A percentile compares a stretch with the other conserved stretches of the same genome.
Evolutionary conservation across 2,329 filamentous ascomycete genomes (phyloP).

Genomic region (Aspergillus persii): DNA sequence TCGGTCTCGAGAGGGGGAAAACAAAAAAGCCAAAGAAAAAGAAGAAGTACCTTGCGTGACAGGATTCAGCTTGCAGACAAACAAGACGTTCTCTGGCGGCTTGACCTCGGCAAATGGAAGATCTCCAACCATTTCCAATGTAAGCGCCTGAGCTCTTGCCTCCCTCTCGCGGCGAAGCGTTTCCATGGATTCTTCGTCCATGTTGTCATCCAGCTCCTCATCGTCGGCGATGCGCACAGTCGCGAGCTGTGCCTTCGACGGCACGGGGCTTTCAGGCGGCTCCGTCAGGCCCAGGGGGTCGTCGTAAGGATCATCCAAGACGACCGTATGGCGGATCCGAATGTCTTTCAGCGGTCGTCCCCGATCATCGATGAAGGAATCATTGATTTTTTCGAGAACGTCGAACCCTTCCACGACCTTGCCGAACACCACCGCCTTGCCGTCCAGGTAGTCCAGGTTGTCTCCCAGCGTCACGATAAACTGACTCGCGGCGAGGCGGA

Average conservation of each 20-base stretch:
- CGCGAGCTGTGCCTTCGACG: slow-evolving; percentile 79
- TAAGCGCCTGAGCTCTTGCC: slow-evolving; percentile 88
- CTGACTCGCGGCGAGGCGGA: slow-evolving; percentile 80
- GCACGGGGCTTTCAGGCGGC: slow-evolving; percentile 75
- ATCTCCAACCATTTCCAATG: slow-evolving; percentile 96
- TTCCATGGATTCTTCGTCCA: slow-evolving; percentile 78
- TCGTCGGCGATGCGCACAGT: slow-evolving; percentile 92
- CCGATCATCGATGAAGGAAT: slow-evolving; percentile 79
- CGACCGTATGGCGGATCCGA: slow-evolving; percentile 84
- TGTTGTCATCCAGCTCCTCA: slow-evolving; percentile 73
- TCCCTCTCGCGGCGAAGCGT: slow-evolving; percentile 81
- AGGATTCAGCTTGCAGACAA: slow-evolving; percentile 97
- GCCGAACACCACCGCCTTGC: slow-evolving; percentile 91
- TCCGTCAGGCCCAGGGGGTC: slow-evolving; percentile 76
- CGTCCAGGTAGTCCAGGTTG: slow-evolving; percentile 84
- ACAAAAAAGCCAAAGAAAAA: neutral
- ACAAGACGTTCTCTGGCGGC: slow-evolving; percentile 93
- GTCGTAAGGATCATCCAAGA: slow-evolving; percentile 88
- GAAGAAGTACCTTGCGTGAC: slow-evolving; percentile 67
- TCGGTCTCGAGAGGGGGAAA: neutral
- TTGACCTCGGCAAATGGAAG: slow-evolving; percentile 96
- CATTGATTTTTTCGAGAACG: slow-evolving; percentile 87
- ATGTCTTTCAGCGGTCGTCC: slow-evolving; percentile 92
- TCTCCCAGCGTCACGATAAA: slow-evolving; percentile 92
- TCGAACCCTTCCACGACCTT: slow-evolving; percentile 96